phyloP scores from a whole-genome alignment of 2,329 filamentous ascomycete species.

The Cladophialophora immunda region DNA sequence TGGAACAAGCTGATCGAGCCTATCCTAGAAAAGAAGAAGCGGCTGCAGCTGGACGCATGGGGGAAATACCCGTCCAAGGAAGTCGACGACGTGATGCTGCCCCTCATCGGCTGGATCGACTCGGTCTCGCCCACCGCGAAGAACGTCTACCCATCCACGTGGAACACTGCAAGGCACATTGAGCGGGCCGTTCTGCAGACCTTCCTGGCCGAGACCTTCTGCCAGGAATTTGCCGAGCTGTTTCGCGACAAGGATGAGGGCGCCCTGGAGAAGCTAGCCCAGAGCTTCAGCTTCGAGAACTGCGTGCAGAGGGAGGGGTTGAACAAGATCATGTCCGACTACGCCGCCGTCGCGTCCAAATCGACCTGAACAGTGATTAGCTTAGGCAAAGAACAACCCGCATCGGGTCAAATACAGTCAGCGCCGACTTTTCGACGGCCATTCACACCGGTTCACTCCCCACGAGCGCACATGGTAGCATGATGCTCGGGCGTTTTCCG shows the following conservation, averaged over 20 bases:
- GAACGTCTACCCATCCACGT: conserved; percentile 60
- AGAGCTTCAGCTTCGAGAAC: conserved; percentile 63
- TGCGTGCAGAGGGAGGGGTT: conserved; percentile 62
- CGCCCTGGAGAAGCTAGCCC: conserved; percentile 64
- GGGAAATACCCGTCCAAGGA: conserved; percentile 54
- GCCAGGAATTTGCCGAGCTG: conserved; percentile 64
- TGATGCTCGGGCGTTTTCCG: conserved; percentile 12
- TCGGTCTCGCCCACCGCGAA: conserved; percentile 35
- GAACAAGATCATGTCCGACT: conserved; percentile 60
- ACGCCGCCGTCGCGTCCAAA: conserved; percentile 46
- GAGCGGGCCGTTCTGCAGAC: conserved; percentile 56
- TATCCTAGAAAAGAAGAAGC: conserved; percentile 65
- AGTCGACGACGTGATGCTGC: conserved; percentile 54
- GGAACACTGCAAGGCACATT: conserved; percentile 59
- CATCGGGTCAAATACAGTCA: background rate
- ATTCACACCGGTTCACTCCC: background rate
- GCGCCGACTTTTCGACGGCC: background rate
- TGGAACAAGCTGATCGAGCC: conserved; percentile 62
- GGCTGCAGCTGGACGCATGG: conserved; percentile 65
- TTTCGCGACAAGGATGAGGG: conserved; percentile 61
- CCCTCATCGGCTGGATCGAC: conserved; percentile 40
- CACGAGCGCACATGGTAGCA: background rate
- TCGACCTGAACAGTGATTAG: conserved; percentile 17
- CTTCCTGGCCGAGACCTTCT: conserved; percentile 60
- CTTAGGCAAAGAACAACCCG: conserved; percentile 6